Evolutionary conservation across 306 rosid species (phyloP).

Genomic region (Comarum palustre): DNA sequence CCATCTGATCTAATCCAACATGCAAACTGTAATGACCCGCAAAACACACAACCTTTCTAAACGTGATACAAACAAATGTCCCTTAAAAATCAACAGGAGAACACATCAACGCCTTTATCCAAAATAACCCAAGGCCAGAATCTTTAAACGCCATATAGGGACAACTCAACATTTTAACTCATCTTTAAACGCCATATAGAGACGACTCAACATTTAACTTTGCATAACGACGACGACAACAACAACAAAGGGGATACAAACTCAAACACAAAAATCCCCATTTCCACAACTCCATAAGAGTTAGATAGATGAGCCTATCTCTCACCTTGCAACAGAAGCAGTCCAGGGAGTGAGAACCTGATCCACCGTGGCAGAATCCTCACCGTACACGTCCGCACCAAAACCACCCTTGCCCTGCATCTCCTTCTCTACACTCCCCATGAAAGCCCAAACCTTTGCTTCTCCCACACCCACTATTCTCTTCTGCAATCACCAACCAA

Average conservation of each 20-base stretch:
- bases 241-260: not conserved
- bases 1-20: not conserved
- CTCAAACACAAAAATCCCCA: not conserved
- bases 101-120: slow-evolving; percentile 23
- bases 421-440: slow-evolving; percentile 51
- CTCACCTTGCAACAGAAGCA: slow-evolving; percentile 73
- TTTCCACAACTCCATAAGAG: not conserved
- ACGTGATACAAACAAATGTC: not conserved
- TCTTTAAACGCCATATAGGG: not conserved
- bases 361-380: slow-evolving; percentile 66
- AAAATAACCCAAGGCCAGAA: not conserved
- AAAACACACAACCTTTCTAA: not conserved
- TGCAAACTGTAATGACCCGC: not conserved
- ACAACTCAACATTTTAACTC: not conserved
- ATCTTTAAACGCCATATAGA: too few species aligned
- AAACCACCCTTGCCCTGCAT: slow-evolving; percentile 25
- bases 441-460: slow-evolving; percentile 26
- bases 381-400: slow-evolving; percentile 68
- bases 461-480: slow-evolving; percentile 24
- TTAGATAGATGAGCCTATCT: not conserved
- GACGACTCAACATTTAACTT: too few species aligned
- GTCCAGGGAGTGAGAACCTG: slow-evolving; percentile 89
- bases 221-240: not conserved
- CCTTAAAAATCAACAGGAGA: slow-evolving; percentile 8
- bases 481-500: slow-evolving; percentile 39